Percentiles rank a stretch among this genome's conserved stretches.
Evolutionary conservation across 495 filamentous ascomycete species (phyloP).

Genomic region (Annulohypoxylon nitens): DNA sequence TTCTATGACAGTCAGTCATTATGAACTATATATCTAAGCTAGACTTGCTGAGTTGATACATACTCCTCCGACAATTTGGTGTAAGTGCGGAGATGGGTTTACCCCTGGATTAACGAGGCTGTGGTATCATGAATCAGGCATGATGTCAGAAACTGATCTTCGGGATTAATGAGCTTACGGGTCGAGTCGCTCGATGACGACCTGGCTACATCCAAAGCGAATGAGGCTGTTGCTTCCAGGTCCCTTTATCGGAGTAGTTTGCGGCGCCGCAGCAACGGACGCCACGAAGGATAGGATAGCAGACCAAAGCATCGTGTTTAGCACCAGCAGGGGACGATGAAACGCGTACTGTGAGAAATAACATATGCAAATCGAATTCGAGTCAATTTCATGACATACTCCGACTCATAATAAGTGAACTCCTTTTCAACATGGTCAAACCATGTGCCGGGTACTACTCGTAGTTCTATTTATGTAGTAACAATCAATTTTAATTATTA

Average conservation of each 20-base stretch:
- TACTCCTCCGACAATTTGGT: conserved; percentile 46
- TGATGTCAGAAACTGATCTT: background rate
- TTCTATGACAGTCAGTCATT: conserved; percentile 35
- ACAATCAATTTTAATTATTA: conserved; percentile 32
- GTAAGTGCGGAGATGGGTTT: conserved; percentile 47
- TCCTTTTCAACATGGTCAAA: background rate
- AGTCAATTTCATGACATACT: background rate
- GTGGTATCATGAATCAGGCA: conserved; percentile 14
- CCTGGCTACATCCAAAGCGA: conserved; percentile 47
- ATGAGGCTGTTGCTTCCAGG: conserved; percentile 43
- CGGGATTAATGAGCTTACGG: conserved; percentile 24
- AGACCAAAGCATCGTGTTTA: conserved; percentile 38
- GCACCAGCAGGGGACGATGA: background rate
- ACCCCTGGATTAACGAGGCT: conserved; percentile 47
- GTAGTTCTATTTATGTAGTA: conserved; percentile 2
- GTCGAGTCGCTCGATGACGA: conserved; percentile 48
- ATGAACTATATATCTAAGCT: background rate
- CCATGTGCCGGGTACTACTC: conserved; percentile 31
- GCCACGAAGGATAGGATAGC: conserved; percentile 24
- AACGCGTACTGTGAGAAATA: background rate
- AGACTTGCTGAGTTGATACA: background rate
- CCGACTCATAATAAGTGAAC: conserved; percentile 14
- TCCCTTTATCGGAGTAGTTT: conserved; percentile 42
- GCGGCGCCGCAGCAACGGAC: conserved; percentile 32
- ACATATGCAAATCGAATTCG: background rate